Percentiles rank a stretch among this genome's conserved stretches.
These are phyloP conservation scores for Grifola frondosa DNA, from an alignment of 1,284 basidiomycete genomes.

Conservation along the genomic window DNA sequence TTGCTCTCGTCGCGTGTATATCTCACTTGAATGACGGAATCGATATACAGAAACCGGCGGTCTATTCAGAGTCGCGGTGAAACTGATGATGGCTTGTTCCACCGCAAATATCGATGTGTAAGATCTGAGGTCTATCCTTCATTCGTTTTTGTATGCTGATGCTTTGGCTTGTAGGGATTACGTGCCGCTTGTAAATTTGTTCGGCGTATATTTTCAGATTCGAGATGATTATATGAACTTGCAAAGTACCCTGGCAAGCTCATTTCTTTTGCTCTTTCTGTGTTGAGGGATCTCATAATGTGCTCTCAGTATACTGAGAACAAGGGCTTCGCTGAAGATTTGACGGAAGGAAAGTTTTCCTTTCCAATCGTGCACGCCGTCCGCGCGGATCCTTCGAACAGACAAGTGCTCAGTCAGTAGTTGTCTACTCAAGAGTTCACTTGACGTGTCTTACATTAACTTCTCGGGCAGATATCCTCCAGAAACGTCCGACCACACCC, in stretches of 20 bases:
- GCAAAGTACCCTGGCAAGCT: slow-evolving; percentile 73
- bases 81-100: slow-evolving; percentile 92
- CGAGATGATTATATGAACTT: slow-evolving; percentile 98
- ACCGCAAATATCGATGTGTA: slow-evolving; percentile 65
- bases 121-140: not conserved
- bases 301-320: slow-evolving; percentile 79
- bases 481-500: slow-evolving; percentile 81
- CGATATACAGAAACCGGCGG: slow-evolving; percentile 86
- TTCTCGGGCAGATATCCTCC: slow-evolving; percentile 70
- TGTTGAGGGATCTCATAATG: slow-evolving; percentile 3
- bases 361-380: slow-evolving; percentile 93
- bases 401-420: slow-evolving; percentile 79
- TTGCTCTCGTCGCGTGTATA: slow-evolving; percentile 14
- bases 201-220: slow-evolving; percentile 95
- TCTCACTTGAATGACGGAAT: slow-evolving; percentile 12
- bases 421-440: too few species aligned
- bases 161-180: slow-evolving; percentile 61
- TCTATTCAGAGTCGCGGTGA: slow-evolving; percentile 88
- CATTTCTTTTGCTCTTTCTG: not conserved
- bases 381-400: slow-evolving; percentile 69
- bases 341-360: slow-evolving; percentile 96
- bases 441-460: not conserved
- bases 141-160: not conserved
- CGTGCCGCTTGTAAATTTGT: slow-evolving; percentile 89
- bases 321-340: slow-evolving; percentile 94